A percentile compares a stretch with the other conserved stretches of the same genome.
Conservation (phyloP, 306 rosid genomes). For the Fragaria nilgerrensis region DNA sequence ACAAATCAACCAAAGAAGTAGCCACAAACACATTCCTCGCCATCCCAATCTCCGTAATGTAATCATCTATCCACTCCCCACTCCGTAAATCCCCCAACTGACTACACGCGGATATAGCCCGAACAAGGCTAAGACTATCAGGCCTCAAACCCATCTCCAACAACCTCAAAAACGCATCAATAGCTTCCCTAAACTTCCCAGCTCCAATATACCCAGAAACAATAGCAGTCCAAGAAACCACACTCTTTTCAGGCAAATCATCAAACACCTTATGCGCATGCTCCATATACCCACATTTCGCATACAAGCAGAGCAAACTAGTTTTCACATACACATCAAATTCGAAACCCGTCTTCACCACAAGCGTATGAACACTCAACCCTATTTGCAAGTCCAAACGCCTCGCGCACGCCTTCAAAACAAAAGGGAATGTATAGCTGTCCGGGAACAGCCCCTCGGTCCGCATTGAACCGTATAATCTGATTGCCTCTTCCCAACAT, state of each 20-base stretch:
- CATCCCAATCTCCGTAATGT: constrained; percentile 42
- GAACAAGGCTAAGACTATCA: constrained; percentile 51
- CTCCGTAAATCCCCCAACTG: constrained; percentile 47
- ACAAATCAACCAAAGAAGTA: constrained; percentile 66
- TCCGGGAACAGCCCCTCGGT: constrained; percentile 30
- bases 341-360: constrained; percentile 55
- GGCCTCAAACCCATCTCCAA: constrained; percentile 67
- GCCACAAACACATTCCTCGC: constrained; percentile 52
- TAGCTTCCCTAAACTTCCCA: constrained; percentile 42
- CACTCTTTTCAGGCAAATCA: constrained; percentile 53
- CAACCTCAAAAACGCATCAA: constrained; percentile 43
- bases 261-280: constrained; percentile 55
- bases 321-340: constrained; percentile 59
- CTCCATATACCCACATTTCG: constrained; percentile 37
- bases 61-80: constrained; percentile 63
- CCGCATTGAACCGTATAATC: constrained; percentile 44
- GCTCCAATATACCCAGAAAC: constrained; percentile 50
- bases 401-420: constrained; percentile 62
- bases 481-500: constrained; percentile 41
- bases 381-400: constrained; percentile 41
- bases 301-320: constrained; percentile 46
- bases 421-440: constrained; percentile 58
- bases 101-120: constrained; percentile 53
- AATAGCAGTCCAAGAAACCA: constrained; percentile 67
- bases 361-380: constrained; percentile 43